A percentile compares a stretch with the other conserved stretches of the same genome.
Conservation (phyloP, 805 yeast species). For the Schizosaccharomyces pombe region DNA sequence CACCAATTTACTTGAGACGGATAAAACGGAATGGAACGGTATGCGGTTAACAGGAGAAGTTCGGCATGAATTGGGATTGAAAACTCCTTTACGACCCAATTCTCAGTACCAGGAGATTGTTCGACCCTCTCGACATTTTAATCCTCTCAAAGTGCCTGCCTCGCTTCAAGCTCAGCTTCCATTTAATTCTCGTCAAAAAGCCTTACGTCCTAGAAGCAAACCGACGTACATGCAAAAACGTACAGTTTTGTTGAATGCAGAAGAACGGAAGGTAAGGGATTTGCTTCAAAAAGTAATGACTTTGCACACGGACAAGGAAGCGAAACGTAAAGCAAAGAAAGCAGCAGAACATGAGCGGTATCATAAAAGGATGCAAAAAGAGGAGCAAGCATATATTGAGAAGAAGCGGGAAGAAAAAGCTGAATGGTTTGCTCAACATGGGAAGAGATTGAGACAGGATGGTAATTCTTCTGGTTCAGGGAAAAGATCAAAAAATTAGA, state of each 20-base stretch:
- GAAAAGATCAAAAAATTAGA: background rate
- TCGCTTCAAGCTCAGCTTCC: conserved; percentile 58
- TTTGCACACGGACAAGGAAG: conserved; percentile 62
- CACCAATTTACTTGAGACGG: conserved; percentile 53
- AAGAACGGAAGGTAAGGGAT: conserved; percentile 70
- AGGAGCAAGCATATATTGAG: background rate
- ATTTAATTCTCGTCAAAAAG: conserved; percentile 71
- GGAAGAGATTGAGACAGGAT: background rate
- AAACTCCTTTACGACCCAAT: conserved; percentile 34
- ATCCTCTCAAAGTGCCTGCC: conserved; percentile 69
- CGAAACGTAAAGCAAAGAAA: conserved; percentile 49
- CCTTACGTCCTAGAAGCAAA: conserved; percentile 50
- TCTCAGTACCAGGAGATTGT: conserved; percentile 37
- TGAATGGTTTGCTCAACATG: conserved; percentile 2
- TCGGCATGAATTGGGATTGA: conserved; percentile 47
- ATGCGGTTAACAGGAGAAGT: conserved; percentile 89
- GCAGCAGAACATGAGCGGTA: conserved; percentile 51
- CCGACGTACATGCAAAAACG: conserved; percentile 66
- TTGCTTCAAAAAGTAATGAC: conserved; percentile 73
- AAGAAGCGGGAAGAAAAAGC: background rate
- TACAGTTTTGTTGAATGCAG: conserved; percentile 64
- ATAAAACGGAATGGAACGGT: conserved; percentile 82
- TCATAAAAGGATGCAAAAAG: conserved; percentile 50
- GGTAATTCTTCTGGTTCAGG: background rate
- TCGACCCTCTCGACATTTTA: conserved; percentile 63